Evolutionary conservation across 495 filamentous ascomycete genomes (phyloP), one percentile per base, ranked within the genome.

Genomic region (Podospora fimiseda): DNA sequence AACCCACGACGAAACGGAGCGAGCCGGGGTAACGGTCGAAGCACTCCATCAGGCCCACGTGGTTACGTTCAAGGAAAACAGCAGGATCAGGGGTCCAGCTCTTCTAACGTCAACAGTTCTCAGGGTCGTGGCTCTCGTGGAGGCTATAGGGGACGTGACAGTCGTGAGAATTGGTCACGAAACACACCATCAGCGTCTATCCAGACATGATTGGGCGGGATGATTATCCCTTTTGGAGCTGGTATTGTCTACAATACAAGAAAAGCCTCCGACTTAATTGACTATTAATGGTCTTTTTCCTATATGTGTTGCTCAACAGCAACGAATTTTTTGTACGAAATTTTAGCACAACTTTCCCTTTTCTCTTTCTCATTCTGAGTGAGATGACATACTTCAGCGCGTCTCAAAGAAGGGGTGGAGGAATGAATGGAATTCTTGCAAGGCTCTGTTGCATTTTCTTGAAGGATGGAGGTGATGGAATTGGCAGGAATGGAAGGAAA

Each of bases 1-100:
- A 78, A 75, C 48, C 73, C 75, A 2, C 74, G 76, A 24, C 71
- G 74, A 19, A 69, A 71, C 1, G 58, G 69, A 6, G 61, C 59
- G 64, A 6, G 27, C 6, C 27, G 27, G 27, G 27, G 27, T 11
- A 11, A 11, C 27, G 50, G 59, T 15, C 64, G 64, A 24, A 63
- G 67, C 36, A 23, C 40, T 1, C 37, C 60, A 1, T 60, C 66
- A 5, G 58, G 56, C 16, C 23, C 23, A 1, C 57, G n/a, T n/a
- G n/a, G 57, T 7, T 62, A 68, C 48, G 50, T 51, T 1, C 59
- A 48, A 18, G 48, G 48, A 14, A 66, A 64, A 44, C 46, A 52
- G 9, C 48, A 63, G 5, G 65, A 69, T 7, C 61, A 67, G 15
- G 54, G 55, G 23, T 38, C 55, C 13, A 27, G 49, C 43, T 43